Base-by-base conservation (phyloP, 2,329 filamentous ascomycete genomes). In the Aspergillus phoenicis region DNA sequence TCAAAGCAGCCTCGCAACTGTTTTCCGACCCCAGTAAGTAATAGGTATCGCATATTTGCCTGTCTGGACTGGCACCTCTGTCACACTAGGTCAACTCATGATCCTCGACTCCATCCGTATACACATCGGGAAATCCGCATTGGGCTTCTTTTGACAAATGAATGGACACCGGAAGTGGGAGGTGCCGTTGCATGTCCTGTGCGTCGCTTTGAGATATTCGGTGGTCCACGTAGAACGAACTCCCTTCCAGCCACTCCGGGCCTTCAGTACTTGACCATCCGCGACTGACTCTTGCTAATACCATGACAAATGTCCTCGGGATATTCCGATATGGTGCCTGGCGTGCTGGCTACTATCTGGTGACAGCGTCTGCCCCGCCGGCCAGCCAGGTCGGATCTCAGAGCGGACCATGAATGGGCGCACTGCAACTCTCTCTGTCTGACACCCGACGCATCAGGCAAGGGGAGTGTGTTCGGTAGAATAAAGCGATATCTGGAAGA, bases 381-480 rank as follows among this genome's bases (percentile, higher is more conserved):
- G 26, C 26, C 47, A 51, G 47, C 15, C 26, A 51, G 26, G 26
- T n/a, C 26, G 24, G n/a, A 10, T 30, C 20, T 45, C 20, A 24
- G 10, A 51, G 47, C 28, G 47, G 33, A 30, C 47, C 47, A 33
- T 33, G 33, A 11, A 5, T 36, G 47, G 47, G 33, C 26, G 28
- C n/a, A 51, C 26, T 51, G 47, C 47, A 51, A 36, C 41, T 30
- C 52, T 60, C 53, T 41, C 56, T 58, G 57, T 54, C 60, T 60
- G 60, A 64, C 60, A 62, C 49, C 62, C 57, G 57, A 62, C 60
- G 62, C 58, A 58, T 54, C 45, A 60, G 60, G 62, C 28, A 64
- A 64, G 62, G 62, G 55, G 60, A 17, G 15, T 4, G 28, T 30
- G 3, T 15, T 43, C 43, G 43, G 53, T 45, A 45, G 30, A 26